Percentiles rank a stretch among this genome's conserved stretches.
These are phyloP conservation scores for Fusarium drepaniforme DNA, from an alignment of 2,329 filamentous ascomycete species.

Conservation along the genomic window DNA sequence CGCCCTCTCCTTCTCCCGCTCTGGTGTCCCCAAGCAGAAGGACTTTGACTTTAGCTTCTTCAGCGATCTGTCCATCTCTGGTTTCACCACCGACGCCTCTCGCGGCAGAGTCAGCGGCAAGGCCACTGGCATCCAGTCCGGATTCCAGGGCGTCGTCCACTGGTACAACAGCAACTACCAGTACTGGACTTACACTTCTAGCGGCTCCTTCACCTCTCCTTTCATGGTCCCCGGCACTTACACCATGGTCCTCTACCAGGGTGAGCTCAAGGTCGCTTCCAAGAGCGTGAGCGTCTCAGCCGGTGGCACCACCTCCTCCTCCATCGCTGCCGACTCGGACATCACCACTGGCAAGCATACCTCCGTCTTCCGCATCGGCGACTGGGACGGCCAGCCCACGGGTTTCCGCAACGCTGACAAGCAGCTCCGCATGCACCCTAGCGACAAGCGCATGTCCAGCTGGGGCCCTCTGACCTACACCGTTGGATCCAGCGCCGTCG, in stretches of 20 bases:
- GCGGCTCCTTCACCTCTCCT: slow-evolving; percentile 71
- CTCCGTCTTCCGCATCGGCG: slow-evolving; percentile 73
- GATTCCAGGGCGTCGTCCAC: slow-evolving; percentile 70
- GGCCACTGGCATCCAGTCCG: slow-evolving; percentile 66
- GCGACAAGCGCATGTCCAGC: slow-evolving; percentile 71
- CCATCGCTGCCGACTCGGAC: slow-evolving; percentile 62
- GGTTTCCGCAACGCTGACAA: slow-evolving; percentile 77
- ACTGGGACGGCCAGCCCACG: slow-evolving; percentile 73
- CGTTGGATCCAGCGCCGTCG: slow-evolving; percentile 64
- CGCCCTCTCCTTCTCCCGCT: slow-evolving; percentile 69
- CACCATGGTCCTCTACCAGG: slow-evolving; percentile 75
- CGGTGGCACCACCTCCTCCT: slow-evolving; percentile 60
- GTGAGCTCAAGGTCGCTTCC: slow-evolving; percentile 66
- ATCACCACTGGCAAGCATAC: slow-evolving; percentile 59
- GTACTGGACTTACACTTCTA: slow-evolving; percentile 72
- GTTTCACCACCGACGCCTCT: slow-evolving; percentile 66
- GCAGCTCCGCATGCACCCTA: slow-evolving; percentile 76
- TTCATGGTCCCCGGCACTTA: slow-evolving; percentile 77
- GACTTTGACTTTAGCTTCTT: slow-evolving; percentile 70
- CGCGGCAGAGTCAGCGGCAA: slow-evolving; percentile 72
- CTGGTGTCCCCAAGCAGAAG: slow-evolving; percentile 62
- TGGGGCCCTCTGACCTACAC: slow-evolving; percentile 74
- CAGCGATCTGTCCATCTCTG: slow-evolving; percentile 66
- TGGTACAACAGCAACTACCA: slow-evolving; percentile 74
- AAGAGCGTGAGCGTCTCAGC: slow-evolving; percentile 62